Conservation (phyloP, 2,329 filamentous ascomycete species). For the Penicillium sp. region DNA sequence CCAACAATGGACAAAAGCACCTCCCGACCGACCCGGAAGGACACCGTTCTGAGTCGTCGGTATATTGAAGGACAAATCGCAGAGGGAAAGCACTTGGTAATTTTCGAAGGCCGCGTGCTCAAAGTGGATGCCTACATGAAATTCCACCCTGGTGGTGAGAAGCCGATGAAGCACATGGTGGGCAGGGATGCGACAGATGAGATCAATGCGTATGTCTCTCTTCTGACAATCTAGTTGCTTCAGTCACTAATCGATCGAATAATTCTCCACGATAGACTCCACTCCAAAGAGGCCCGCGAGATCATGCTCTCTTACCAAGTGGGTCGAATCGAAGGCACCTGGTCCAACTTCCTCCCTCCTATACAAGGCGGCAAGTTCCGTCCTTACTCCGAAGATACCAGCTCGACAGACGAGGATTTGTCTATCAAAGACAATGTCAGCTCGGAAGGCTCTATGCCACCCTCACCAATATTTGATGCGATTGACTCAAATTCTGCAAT, state of each 20-base stretch:
- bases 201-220: slow-evolving; percentile 73
- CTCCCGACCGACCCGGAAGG: slow-evolving; percentile 44
- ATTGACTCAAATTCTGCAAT: slow-evolving; percentile 44
- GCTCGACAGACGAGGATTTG: slow-evolving; percentile 45
- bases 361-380: slow-evolving; percentile 87
- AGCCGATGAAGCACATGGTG: slow-evolving; percentile 90
- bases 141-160: slow-evolving; percentile 90
- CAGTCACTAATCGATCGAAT: not conserved
- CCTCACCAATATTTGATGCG: slow-evolving; percentile 63
- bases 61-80: slow-evolving; percentile 83
- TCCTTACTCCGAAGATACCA: slow-evolving; percentile 52
- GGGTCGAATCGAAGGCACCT: slow-evolving; percentile 76
- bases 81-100: slow-evolving; percentile 75
- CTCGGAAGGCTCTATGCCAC: slow-evolving; percentile 57
- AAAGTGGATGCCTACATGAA: slow-evolving; percentile 87
- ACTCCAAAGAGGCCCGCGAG: slow-evolving; percentile 74
- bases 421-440: slow-evolving; percentile 48
- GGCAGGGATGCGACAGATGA: slow-evolving; percentile 94
- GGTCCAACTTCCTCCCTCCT: slow-evolving; percentile 86
- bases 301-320: slow-evolving; percentile 84
- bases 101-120: slow-evolving; percentile 78
- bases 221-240: not conserved
- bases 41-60: slow-evolving; percentile 59
- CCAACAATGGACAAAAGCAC: slow-evolving; percentile 26
- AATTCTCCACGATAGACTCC: slow-evolving; percentile 61